A percentile compares a stretch with the other conserved stretches of the same genome.
Conservation (phyloP, 176 grass and related monocot species). For the Saccharum officinarum region DNA sequence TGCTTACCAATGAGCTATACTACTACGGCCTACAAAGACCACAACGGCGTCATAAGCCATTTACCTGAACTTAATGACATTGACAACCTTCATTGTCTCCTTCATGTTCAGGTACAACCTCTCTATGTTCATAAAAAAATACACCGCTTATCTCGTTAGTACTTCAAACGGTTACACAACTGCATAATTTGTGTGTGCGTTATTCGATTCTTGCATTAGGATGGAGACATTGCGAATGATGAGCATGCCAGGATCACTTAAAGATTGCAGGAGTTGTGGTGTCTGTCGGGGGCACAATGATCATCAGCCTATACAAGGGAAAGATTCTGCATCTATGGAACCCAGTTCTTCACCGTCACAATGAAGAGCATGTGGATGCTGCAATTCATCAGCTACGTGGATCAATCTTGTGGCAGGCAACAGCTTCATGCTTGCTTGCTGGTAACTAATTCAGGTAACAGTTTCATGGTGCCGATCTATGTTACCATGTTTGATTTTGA, state of each 20-base stretch:
- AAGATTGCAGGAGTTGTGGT: slow-evolving; percentile 29
- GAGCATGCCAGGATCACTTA: slow-evolving; percentile 24
- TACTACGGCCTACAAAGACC: slow-evolving; percentile 52
- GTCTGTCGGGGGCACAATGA: slow-evolving; percentile 49
- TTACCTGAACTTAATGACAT: slow-evolving; percentile 47
- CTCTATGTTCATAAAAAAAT: neutral
- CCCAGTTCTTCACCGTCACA: slow-evolving; percentile 13
- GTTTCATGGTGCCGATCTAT: too few relatives aligned
- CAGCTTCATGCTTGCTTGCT: slow-evolving; percentile 51
- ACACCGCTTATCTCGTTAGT: neutral
- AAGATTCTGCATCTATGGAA: slow-evolving; percentile 44
- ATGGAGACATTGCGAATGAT: slow-evolving; percentile 37
- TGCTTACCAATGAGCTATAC: slow-evolving; percentile 54
- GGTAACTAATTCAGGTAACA: slow-evolving; percentile 61
- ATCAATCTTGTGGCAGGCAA: slow-evolving; percentile 32
- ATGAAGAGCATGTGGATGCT: neutral
- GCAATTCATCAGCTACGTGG: slow-evolving; percentile 44
- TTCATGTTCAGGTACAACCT: slow-evolving; percentile 48
- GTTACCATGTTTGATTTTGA: too few relatives aligned
- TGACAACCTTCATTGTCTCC: slow-evolving; percentile 51
- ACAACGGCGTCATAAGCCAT: slow-evolving; percentile 50
- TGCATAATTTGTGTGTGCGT: too few relatives aligned
- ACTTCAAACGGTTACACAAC: too few relatives aligned
- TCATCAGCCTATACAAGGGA: slow-evolving; percentile 64
- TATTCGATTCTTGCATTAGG: slow-evolving; percentile 11